Base-by-base conservation (phyloP, 352 stramenopile species). In the Phytopythium kandeliae region DNA sequence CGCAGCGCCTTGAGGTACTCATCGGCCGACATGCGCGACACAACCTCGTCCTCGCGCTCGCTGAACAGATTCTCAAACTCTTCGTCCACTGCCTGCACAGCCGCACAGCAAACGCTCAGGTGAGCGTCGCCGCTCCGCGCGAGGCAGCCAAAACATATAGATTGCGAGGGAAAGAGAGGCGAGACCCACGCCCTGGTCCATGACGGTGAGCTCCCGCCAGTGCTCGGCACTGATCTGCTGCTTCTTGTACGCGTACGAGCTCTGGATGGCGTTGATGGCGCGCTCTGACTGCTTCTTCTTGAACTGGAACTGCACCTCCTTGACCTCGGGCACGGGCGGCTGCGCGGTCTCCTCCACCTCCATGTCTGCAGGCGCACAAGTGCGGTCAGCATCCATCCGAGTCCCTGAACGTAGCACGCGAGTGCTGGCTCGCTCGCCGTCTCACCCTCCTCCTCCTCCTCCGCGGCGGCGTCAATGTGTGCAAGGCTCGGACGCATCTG, bases 231-330 rank as follows among this genome's bases (percentile, higher is more conserved):
- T 82, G 58, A 91, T 85, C 51, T 89, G 74, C 52, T 89, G 71
- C 51, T 88, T 87, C 59, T 86, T 86, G 69, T 85, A 90, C 33
- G 78, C 80, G 59, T 84, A 93, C 44, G 83, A 91, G 62, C 83
- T 91, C 63, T 90, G 80, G 46, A 90, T 89, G 15, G 78, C 78
- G 0, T 69, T 80, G 30, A 93, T 71, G 10, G 79, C 76, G 25
- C 83, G 76, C 49, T 91, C 78, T 36, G 76, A 89, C 64, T 88
- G 82, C 42, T 90, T 90, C 65, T 92, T 91, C 63, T 90, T 89
- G 62, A 92, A 91, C 62, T 92, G 78, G 54, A 93, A 86, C 65
- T 93, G 83, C 45, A 93, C 78, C 53, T 91, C 78, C 56, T 93
- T 88, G 24, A 85, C 54, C 46, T 85, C 78, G 15, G 65, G 62